Conservation (phyloP, 495 filamentous ascomycete species). For the Podospora australis region DNA sequence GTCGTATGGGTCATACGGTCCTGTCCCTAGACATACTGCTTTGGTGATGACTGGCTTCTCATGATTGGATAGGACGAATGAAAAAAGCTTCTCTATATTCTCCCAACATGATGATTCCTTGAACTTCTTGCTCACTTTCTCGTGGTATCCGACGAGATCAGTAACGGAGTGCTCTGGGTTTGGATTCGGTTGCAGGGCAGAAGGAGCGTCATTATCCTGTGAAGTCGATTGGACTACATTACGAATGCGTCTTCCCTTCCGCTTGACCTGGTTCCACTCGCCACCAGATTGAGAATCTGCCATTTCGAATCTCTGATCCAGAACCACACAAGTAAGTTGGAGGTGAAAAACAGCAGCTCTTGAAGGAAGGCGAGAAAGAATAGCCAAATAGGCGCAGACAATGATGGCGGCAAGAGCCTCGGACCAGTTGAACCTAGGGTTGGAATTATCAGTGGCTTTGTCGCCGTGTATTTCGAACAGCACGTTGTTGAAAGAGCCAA, state of each 20-base stretch:
- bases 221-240: constrained; percentile 1
- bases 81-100: constrained; percentile 8
- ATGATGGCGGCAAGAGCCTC: no score
- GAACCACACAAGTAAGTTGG: no score
- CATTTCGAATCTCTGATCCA: constrained; percentile 1
- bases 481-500: no score
- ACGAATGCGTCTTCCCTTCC: constrained; percentile 22
- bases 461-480: no score
- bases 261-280: constrained; percentile 24
- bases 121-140: constrained; percentile 12
- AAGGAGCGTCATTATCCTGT: not conserved
- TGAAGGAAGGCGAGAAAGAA: no score
- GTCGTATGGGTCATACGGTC: constrained; percentile 37
- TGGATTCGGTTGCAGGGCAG: constrained; percentile 21
- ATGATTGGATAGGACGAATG: constrained; percentile 4
- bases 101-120: constrained; percentile 17
- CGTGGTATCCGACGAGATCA: constrained; percentile 20
- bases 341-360: no score
- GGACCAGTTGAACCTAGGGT: no score
- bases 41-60: constrained; percentile 21
- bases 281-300: constrained; percentile 7
- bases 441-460: no score
- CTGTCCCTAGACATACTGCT: constrained; percentile 41
- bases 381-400: no score
- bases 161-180: constrained; percentile 20